phyloP scores from a whole-genome alignment of 257 asterid genomes.

The Primulina eburnea region DNA sequence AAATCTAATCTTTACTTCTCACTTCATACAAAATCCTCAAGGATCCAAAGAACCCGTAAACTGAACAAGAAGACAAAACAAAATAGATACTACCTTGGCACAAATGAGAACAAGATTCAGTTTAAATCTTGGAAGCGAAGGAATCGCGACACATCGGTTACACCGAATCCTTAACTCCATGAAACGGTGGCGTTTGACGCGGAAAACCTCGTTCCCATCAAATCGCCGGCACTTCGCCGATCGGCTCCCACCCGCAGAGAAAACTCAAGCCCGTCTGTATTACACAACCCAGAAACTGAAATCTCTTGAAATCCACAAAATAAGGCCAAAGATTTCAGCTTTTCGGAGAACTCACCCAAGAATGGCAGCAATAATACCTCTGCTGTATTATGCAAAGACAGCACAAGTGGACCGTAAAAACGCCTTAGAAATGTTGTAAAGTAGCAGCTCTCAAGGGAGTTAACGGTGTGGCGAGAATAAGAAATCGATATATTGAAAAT shows the following conservation, averaged over 20 bases:
- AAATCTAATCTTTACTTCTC: neutral
- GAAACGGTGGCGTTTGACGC: constrained; percentile 46
- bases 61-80: neutral
- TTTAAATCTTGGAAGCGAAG: constrained; percentile 43
- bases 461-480: neutral
- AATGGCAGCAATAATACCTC: constrained; percentile 20
- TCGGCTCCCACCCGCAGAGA: constrained; percentile 41
- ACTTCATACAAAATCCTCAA: neutral
- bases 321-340: constrained; percentile 31
- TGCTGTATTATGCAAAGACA: neutral
- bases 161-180: constrained; percentile 85
- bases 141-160: constrained; percentile 52
- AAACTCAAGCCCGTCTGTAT: constrained; percentile 52
- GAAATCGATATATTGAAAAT: neutral
- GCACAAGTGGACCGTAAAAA: neutral
- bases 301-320: constrained; percentile 30
- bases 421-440: neutral
- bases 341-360: constrained; percentile 17
- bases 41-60: neutral
- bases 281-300: constrained; percentile 37
- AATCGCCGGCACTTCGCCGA: constrained; percentile 57
- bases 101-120: constrained; percentile 37
- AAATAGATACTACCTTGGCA: constrained; percentile 35
- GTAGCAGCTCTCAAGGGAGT: neutral
- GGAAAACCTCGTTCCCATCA: constrained; percentile 59